These are phyloP conservation scores for Marasmius fiardii DNA, from an alignment of 1,284 basidiomycete species.

Conservation along the genomic window DNA sequence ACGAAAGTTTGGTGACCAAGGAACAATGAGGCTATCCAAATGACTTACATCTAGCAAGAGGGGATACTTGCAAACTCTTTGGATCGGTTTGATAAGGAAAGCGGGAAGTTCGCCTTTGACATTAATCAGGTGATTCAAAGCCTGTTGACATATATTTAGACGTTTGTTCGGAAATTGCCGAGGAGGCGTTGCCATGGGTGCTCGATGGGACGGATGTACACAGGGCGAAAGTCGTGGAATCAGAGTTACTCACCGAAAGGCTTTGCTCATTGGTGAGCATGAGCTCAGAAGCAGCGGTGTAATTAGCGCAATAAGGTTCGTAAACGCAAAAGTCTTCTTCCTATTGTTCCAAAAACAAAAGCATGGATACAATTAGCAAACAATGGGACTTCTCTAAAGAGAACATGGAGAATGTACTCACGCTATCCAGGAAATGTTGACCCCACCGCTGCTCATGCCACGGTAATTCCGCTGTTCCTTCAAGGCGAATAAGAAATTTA, in stretches of 20 bases:
- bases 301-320: slow-evolving; percentile 98
- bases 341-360: slow-evolving; percentile 52
- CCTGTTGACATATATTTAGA: slow-evolving; percentile 48
- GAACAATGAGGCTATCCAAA: slow-evolving; percentile 9
- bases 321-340: slow-evolving; percentile 94
- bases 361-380: slow-evolving; percentile 27
- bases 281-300: slow-evolving; percentile 82
- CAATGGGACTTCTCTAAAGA: slow-evolving; percentile 35
- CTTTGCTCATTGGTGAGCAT: slow-evolving; percentile 85
- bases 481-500: slow-evolving; percentile 92
- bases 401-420: slow-evolving; percentile 41
- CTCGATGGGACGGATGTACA: slow-evolving; percentile 14
- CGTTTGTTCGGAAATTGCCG: slow-evolving; percentile 27
- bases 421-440: slow-evolving; percentile 74
- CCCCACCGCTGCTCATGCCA: slow-evolving; percentile 94
- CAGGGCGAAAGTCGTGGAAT: no score
- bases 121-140: slow-evolving; percentile 74
- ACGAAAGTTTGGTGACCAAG: slow-evolving; percentile 15
- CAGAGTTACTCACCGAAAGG: slow-evolving; percentile 63
- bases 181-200: slow-evolving; percentile 23
- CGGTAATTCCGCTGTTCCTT: slow-evolving; percentile 78
- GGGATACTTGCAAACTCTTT: slow-evolving; percentile 91
- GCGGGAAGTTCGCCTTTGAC: slow-evolving; percentile 87
- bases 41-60: slow-evolving; percentile 77
- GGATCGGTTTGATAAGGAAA: slow-evolving; percentile 88